These are phyloP conservation scores for Rhodomyrtus tomentosa DNA, from an alignment of 345 rosid genomes.

Conservation along the genomic window DNA sequence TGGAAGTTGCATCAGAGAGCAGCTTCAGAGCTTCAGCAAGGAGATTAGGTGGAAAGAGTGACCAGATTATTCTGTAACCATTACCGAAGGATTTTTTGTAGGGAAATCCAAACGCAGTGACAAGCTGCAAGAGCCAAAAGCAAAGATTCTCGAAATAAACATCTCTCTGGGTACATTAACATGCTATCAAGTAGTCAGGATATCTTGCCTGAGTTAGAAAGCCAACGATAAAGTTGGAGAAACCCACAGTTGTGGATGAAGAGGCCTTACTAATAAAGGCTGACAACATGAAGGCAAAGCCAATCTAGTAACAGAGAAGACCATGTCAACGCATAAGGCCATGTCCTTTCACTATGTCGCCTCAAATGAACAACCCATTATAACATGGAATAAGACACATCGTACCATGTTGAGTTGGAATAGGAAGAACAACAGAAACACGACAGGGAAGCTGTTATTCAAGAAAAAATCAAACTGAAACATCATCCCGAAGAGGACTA, in stretches of 20 bases:
- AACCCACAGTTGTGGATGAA: slow-evolving; percentile 67
- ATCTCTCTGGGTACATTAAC: not conserved
- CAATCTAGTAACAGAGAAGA: slow-evolving; percentile 33
- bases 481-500: slow-evolving; percentile 79
- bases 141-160: not conserved
- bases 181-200: not conserved
- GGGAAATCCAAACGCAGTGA: slow-evolving; percentile 54
- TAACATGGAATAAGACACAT: not conserved
- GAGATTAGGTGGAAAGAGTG: slow-evolving; percentile 87
- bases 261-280: slow-evolving; percentile 74
- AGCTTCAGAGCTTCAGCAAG: slow-evolving; percentile 44
- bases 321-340: not conserved
- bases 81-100: slow-evolving; percentile 16
- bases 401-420: slow-evolving; percentile 76
- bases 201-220: slow-evolving; percentile 67
- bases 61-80: slow-evolving; percentile 43
- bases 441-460: slow-evolving; percentile 60
- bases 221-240: slow-evolving; percentile 64
- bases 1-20: slow-evolving; percentile 56
- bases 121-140: slow-evolving; percentile 26
- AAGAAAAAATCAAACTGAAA: slow-evolving; percentile 82
- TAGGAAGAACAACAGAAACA: slow-evolving; percentile 64
- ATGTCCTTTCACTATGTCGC: not conserved
- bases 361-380: not conserved
- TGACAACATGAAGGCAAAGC: slow-evolving; percentile 78